phyloP scores from a whole-genome alignment of 306 rosid species.

The Nissolia schottii region DNA sequence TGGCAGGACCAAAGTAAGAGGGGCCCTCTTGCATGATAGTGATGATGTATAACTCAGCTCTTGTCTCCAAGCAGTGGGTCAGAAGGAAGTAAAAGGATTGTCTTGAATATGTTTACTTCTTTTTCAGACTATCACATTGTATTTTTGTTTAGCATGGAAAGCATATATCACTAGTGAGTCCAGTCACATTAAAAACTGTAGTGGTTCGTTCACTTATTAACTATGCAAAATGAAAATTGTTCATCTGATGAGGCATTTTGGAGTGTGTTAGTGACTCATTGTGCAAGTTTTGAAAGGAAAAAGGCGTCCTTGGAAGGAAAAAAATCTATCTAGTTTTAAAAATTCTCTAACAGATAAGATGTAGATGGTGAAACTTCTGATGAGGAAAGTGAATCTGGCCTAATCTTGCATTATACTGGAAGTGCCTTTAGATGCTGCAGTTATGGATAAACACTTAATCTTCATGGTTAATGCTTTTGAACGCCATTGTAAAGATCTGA shows the following conservation, averaged over 20 bases:
- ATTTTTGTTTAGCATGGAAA: neutral
- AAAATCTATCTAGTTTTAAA: constrained; percentile 8
- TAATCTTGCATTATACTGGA: neutral
- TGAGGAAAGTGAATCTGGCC: constrained; percentile 20
- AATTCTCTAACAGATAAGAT: constrained; percentile 23
- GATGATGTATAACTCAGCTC: constrained; percentile 26
- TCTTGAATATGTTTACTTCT: neutral
- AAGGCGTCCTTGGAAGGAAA: constrained; percentile 21
- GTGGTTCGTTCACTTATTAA: neutral
- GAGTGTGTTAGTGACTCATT: no score
- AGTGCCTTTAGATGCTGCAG: constrained; percentile 13
- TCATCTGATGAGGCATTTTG: constrained; percentile 16
- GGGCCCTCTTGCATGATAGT: constrained; percentile 58
- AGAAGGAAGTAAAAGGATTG: neutral
- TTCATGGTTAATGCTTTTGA: neutral
- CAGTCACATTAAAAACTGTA: neutral
- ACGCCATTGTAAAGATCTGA: neutral
- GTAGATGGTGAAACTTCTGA: neutral
- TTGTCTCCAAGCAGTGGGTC: neutral
- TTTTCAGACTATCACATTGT: neutral
- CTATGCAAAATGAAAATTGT: constrained; percentile 17
- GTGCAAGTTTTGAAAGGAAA: no score
- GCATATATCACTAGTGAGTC: neutral
- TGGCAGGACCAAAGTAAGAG: constrained; percentile 76
- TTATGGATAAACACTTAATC: neutral